Base-by-base conservation (phyloP, 805 yeast species). In the Cyberlindnera galapagoensis region DNA sequence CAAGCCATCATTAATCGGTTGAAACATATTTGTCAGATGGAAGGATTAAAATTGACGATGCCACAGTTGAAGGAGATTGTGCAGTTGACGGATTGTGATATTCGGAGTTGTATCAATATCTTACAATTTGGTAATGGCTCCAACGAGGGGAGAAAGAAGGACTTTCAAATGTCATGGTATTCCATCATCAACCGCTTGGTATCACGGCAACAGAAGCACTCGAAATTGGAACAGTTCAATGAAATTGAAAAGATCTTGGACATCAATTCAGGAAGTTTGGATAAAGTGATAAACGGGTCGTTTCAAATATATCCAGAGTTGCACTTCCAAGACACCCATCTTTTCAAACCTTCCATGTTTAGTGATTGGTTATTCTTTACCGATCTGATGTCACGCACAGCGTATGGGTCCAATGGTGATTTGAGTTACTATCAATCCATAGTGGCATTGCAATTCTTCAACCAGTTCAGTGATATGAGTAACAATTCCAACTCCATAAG, bases 71-170 rank as follows among this genome's bases (percentile, higher is more conserved):
- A 76, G 11, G 83, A 80, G 26, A 60, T 90, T 8, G 77, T 84
- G 6, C 78, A 73, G 30, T 53, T 76, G 2, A 73, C 87, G 22
- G 86, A 83, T 41, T 84, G 84, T 24, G 98, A 90, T 58, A 66
- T 92, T 13, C 63, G 98, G 44, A 83, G 86, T 18, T 81, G 95
- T 55, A 64, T 90, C 24, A 90, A 90, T 49, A 72, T 78, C 46
- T 53, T 90, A 23, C 97, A 90, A 45, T 88, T 90, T 49, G 48
- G 50, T 12, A 40, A 40, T 18, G 25, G 40, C 11, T 28, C 47
- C 2, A 38, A 38, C 7, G 55, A 49, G 15, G 35, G 51, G 5
- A 55, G 62, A 24, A 44, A 46, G 18, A 84, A 81, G 53, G 95
- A 86, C 55, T 46, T 63, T 9, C 75, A 71, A 32, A 42, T 73